phyloP scores from a whole-genome alignment of 768 basidiomycete species.

The Suillus sp. region DNA sequence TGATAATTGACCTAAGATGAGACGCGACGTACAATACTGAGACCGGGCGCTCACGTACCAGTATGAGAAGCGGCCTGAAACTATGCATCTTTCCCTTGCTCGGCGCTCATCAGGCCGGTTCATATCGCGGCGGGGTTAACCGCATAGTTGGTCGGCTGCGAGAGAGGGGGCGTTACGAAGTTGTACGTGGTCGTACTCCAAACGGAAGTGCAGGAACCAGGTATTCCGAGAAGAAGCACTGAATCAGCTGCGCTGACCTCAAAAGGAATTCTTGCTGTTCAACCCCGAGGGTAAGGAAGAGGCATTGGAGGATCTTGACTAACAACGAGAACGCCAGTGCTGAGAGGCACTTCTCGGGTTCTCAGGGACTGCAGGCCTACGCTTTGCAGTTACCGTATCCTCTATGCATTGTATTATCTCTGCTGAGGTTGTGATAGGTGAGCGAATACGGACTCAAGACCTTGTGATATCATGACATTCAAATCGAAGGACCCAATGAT shows the following conservation, averaged over 20 bases:
- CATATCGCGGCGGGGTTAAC: background rate
- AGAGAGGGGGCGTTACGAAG: background rate
- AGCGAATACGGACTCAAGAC: background rate
- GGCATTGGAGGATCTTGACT: background rate
- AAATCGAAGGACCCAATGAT: background rate
- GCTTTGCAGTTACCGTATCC: background rate
- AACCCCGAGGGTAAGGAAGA: background rate
- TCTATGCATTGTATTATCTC: background rate
- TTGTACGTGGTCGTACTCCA: background rate
- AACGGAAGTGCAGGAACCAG: background rate
- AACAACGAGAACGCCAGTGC: background rate
- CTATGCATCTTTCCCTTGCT: background rate
- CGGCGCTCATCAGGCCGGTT: background rate
- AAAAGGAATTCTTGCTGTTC: background rate
- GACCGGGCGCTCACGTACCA: background rate
- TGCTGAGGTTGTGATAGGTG: background rate
- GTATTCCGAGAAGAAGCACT: background rate
- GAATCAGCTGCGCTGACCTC: background rate
- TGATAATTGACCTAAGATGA: background rate
- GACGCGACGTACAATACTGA: background rate
- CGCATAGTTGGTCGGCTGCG: background rate
- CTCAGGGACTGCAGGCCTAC: background rate
- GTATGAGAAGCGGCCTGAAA: background rate
- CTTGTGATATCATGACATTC: background rate
- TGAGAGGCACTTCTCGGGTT: background rate